These are phyloP conservation scores for button mushroom (Agaricus bisporus) DNA, from an alignment of 768 basidiomycete species.

Conservation along the genomic window DNA sequence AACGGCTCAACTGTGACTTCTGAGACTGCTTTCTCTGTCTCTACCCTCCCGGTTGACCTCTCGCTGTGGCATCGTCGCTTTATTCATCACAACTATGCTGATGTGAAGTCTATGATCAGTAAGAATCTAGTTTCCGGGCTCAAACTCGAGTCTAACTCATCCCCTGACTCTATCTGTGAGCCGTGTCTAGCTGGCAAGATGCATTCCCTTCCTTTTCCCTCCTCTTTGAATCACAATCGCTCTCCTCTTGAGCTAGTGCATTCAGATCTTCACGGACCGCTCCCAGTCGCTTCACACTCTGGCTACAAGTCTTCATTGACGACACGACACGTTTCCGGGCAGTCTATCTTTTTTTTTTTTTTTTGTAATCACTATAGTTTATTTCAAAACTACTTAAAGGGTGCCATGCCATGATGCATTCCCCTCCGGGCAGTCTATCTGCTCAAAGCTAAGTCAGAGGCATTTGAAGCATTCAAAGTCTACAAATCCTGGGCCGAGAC, in stretches of 20 bases:
- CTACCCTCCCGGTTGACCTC: background rate
- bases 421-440: slow-evolving; percentile 14
- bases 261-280: slow-evolving; percentile 24
- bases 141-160: background rate
- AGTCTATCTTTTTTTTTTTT: too few species aligned
- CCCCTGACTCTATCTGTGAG: slow-evolving; percentile 17
- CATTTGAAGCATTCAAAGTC: slow-evolving; percentile 21
- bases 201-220: slow-evolving; percentile 14
- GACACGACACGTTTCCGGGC: slow-evolving; percentile 17
- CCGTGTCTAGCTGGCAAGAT: slow-evolving; percentile 15
- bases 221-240: background rate
- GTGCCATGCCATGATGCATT: too few species aligned
- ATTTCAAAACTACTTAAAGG: too few species aligned
- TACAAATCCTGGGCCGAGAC: slow-evolving; percentile 29
- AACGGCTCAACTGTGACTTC: background rate
- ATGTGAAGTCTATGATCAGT: background rate
- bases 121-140: background rate
- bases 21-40: background rate
- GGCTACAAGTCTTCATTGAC: slow-evolving; percentile 24
- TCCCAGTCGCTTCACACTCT: slow-evolving; percentile 13
- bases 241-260: slow-evolving; percentile 19
- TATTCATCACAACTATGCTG: slow-evolving; percentile 4
- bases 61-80: background rate
- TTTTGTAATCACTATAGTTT: too few species aligned
- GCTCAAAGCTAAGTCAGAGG: slow-evolving; percentile 20